Evolutionary conservation across 2,329 filamentous ascomycete species (phyloP).

Genomic region (Nannizzia gypsea): DNA sequence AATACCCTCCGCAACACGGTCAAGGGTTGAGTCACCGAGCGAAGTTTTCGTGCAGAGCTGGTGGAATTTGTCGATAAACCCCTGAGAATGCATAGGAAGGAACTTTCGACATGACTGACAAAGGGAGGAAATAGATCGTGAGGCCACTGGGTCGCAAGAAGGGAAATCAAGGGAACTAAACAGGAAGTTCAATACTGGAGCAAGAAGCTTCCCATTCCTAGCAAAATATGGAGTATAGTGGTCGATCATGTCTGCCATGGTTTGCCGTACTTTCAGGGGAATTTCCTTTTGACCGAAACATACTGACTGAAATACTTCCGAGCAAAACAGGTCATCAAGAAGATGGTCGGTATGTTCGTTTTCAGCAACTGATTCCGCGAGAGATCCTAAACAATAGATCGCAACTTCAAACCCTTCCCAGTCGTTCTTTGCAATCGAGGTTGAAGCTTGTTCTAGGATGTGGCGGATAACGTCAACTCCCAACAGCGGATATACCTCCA

Average conservation of each 20-base stretch:
- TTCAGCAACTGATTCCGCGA: constrained; percentile 36
- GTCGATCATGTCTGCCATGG: constrained; percentile 33
- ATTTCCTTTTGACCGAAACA: constrained; percentile 24
- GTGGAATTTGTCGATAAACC: constrained; percentile 33
- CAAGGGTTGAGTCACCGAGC: constrained; percentile 28
- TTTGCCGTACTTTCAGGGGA: constrained; percentile 29
- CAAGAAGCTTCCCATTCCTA: constrained; percentile 30
- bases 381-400: constrained; percentile 33
- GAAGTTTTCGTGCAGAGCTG: constrained; percentile 28
- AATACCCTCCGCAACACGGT: constrained; percentile 35
- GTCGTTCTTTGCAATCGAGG: constrained; percentile 23
- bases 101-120: constrained; percentile 34
- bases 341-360: constrained; percentile 32
- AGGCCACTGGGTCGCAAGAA: constrained; percentile 32
- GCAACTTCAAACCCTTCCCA: constrained; percentile 36
- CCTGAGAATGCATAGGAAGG: constrained; percentile 31
- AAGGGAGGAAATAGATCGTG: constrained; percentile 33
- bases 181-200: constrained; percentile 33
- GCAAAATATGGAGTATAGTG: constrained; percentile 36
- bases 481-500: constrained; percentile 33
- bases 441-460: constrained; percentile 28
- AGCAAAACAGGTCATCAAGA: constrained; percentile 32
- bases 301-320: constrained; percentile 24
- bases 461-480: constrained; percentile 32
- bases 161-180: constrained; percentile 34